A percentile compares a stretch with the other conserved stretches of the same genome.
Conservation (phyloP, 805 yeast species). For the Barnettozyma vustinii region DNA sequence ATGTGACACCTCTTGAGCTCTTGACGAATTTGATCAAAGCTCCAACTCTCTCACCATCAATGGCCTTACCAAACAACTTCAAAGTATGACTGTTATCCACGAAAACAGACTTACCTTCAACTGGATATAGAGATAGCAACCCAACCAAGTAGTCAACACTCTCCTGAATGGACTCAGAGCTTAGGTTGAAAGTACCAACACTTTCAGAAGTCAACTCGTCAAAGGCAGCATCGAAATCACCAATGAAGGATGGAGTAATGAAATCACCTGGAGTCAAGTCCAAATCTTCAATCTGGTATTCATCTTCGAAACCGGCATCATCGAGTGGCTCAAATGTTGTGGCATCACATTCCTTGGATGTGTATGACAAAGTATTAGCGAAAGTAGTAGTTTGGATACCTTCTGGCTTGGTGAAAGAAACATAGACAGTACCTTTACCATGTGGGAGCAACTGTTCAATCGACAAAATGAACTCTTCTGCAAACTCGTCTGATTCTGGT, state of each 20-base stretch:
- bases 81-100: constrained; percentile 53
- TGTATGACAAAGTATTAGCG: constrained; percentile 64
- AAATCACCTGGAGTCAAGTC: constrained; percentile 77
- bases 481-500: constrained; percentile 42
- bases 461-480: constrained; percentile 72
- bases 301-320: constrained; percentile 84
- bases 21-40: constrained; percentile 38
- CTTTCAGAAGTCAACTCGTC: constrained; percentile 65
- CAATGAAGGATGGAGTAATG: constrained; percentile 68
- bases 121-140: constrained; percentile 59
- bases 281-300: constrained; percentile 83
- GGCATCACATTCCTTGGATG: constrained; percentile 74
- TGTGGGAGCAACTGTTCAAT: constrained; percentile 68
- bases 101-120: constrained; percentile 61
- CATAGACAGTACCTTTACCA: constrained; percentile 69
- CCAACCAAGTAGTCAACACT: constrained; percentile 49
- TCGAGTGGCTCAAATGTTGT: constrained; percentile 60
- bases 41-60: constrained; percentile 41
- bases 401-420: constrained; percentile 63
- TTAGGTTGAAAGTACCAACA: constrained; percentile 62
- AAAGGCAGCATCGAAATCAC: constrained; percentile 67
- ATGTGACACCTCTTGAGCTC: constrained; percentile 40
- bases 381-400: constrained; percentile 45
- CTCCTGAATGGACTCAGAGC: constrained; percentile 43
- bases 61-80: constrained; percentile 74